Evolutionary conservation across 2,329 filamentous ascomycete species (phyloP).

Genomic region (Aspergillus bombycis): DNA sequence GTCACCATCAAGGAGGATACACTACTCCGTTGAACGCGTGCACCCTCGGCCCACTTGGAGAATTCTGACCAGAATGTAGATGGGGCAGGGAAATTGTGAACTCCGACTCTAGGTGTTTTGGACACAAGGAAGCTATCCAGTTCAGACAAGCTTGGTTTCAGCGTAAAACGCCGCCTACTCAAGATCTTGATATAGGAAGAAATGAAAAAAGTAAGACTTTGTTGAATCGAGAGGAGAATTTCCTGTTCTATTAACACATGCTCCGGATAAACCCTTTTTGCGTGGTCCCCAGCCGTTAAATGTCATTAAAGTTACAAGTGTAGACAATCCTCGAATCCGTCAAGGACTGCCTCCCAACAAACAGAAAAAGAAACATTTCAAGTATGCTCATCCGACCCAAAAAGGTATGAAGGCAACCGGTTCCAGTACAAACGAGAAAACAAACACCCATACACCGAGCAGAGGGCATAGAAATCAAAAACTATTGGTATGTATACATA

Average conservation of each 20-base stretch:
- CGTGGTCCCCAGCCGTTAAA: slow-evolving; percentile 40
- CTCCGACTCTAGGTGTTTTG: background rate
- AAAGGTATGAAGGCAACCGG: slow-evolving; percentile 31
- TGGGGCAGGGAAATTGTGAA: background rate
- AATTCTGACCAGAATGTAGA: slow-evolving; percentile 5
- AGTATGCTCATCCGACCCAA: slow-evolving; percentile 22
- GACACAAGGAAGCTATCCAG: slow-evolving; percentile 3
- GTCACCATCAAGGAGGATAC: background rate
- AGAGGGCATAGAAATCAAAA: slow-evolving; percentile 25
- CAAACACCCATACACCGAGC: slow-evolving; percentile 44
- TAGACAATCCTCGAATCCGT: slow-evolving; percentile 36
- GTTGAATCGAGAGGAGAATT: slow-evolving; percentile 45
- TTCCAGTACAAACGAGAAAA: slow-evolving; percentile 23
- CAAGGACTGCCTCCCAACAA: slow-evolving; percentile 19
- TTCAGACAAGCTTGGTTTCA: slow-evolving; percentile 1
- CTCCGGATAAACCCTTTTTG: slow-evolving; percentile 34
- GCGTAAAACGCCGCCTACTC: background rate
- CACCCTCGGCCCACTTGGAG: background rate
- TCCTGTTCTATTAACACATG: slow-evolving; percentile 45
- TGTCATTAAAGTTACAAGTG: slow-evolving; percentile 45
- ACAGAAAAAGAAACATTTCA: slow-evolving; percentile 18
- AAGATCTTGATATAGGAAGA: background rate
- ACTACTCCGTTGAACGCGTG: background rate
- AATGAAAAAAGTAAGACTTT: slow-evolving; percentile 8
- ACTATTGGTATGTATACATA: slow-evolving; percentile 43